These are phyloP conservation scores for Thielaviopsis punctulata DNA, from an alignment of 2,329 filamentous ascomycete genomes.

Conservation along the genomic window DNA sequence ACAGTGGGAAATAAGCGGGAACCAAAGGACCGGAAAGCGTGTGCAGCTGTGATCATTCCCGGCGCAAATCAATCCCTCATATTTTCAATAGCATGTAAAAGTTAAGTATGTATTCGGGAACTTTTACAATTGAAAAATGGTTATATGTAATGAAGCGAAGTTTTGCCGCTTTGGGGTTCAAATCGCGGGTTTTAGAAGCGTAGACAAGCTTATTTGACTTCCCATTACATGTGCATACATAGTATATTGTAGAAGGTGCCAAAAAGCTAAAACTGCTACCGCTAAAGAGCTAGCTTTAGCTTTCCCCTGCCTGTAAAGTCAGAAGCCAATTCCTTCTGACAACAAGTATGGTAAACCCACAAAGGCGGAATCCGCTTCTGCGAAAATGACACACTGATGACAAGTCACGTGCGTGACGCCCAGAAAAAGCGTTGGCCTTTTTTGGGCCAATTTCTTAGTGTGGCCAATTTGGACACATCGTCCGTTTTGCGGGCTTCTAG, in stretches of 20 bases:
- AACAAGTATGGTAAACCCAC: too few species aligned
- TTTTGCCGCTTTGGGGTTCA: neutral
- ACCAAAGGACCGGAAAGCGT: neutral
- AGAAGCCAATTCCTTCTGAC: too few species aligned
- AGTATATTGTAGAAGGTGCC: too few species aligned
- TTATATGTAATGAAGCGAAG: neutral
- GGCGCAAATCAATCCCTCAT: neutral
- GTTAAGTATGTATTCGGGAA: neutral
- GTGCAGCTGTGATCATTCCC: neutral
- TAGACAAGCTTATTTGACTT: neutral
- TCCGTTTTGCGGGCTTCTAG: conserved; percentile 20
- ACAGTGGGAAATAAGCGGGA: neutral
- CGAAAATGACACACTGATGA: too few species aligned
- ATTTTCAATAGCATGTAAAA: neutral
- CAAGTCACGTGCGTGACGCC: conserved; percentile 1
- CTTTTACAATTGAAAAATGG: neutral
- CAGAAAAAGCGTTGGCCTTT: neutral
- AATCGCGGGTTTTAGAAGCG: conserved; percentile 4
- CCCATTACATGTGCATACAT: too few species aligned
- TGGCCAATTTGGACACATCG: conserved; percentile 24
- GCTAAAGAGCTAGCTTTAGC: neutral
- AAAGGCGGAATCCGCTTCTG: too few species aligned
- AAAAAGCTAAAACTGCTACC: neutral
- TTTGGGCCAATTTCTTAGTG: neutral
- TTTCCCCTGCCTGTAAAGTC: too few species aligned